Evolutionary conservation across 176 grass and related monocot genomes (phyloP), one percentile per base, ranked within the genome.

Genomic region (Bromus sterilis): DNA sequence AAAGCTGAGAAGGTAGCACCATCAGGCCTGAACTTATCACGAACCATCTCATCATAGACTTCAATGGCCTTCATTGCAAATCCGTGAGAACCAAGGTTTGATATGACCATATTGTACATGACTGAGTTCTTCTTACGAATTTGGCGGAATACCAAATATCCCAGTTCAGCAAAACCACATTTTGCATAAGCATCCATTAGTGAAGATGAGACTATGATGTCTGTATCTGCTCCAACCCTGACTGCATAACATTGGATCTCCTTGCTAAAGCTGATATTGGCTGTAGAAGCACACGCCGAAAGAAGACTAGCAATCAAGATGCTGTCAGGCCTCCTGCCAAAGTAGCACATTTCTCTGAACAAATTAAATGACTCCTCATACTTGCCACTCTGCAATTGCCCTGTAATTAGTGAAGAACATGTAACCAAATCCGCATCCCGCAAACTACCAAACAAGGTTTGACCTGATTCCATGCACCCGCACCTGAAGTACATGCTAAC

Each of bases 121-220:
- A 94, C 68, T 53, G 30, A 63, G 35, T 85, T 91, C 81, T 89
- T 91, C 28, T 66, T 41, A 31, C 78, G 83, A 21, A 76, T 82
- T 74, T 79, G 71, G 11, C 60, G 35, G 74, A 94, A 89, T 57
- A 86, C 86, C 36, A 12, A 79, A 37, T 84, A 84, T 62, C 83
- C 89, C 0, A 87, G 36, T 24, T 84, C 84, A 72, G 81, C 1
- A 23, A 87, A 90, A 42, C 89, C 89, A 87, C 92, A 94, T 85
- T 94, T 94, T 58, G 92, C 84, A 79, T 94, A 91, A 80, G 84
- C 85, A 57, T 94, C 89, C 28, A 89, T 67, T 16, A 94, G 81
- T 21, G 86, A 85, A 82, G 77, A 94, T 11, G 84, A 89, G 6
- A 94, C 86, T 41, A 31, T 88, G 33, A 74, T 36, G 59, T 87